A percentile compares a stretch with the other conserved stretches of the same genome.
Evolutionary conservation across 2,329 filamentous ascomycete species (phyloP).

Genomic region (Trichoderma polysporum): DNA sequence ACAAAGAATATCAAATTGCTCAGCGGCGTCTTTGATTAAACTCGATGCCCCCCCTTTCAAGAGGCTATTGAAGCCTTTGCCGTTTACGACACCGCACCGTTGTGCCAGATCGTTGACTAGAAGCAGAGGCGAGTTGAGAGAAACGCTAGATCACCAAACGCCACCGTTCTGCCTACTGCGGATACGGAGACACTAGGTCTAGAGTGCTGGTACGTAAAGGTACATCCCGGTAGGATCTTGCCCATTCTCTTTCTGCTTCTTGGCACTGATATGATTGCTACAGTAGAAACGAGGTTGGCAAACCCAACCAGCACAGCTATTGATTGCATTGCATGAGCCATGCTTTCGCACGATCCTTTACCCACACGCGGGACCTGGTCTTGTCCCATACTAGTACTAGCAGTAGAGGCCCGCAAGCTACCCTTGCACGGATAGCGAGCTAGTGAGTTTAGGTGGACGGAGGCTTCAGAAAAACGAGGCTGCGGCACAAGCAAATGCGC

Average conservation of each 20-base stretch:
- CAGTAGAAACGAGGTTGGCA: not conserved
- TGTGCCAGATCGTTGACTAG: conserved; percentile 3
- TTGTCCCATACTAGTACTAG: not conserved
- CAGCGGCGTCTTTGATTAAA: not conserved
- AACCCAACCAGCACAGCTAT: not conserved
- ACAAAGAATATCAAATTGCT: not conserved
- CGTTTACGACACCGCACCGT: conserved; percentile 18
- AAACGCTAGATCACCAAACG: not conserved
- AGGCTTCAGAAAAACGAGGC: conserved; percentile 3
- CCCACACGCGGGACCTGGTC: not conserved
- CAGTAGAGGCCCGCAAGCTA: not conserved
- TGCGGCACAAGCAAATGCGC: not conserved
- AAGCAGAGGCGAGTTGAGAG: not conserved
- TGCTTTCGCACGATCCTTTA: not conserved
- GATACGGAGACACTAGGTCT: not conserved
- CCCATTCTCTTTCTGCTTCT: not conserved
- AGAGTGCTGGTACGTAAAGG: not conserved
- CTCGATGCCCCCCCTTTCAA: not conserved
- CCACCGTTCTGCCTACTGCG: not conserved
- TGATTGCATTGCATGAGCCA: not conserved
- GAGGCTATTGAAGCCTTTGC: conserved; percentile 14
- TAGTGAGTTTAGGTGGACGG: not conserved
- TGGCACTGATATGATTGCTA: not conserved
- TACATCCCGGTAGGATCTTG: not conserved
- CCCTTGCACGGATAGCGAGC: not conserved